A percentile compares a stretch with the other conserved stretches of the same genome.
Conservation (phyloP, 1,139 yeast genomes). For the Debaryomyces nepalensis region DNA sequence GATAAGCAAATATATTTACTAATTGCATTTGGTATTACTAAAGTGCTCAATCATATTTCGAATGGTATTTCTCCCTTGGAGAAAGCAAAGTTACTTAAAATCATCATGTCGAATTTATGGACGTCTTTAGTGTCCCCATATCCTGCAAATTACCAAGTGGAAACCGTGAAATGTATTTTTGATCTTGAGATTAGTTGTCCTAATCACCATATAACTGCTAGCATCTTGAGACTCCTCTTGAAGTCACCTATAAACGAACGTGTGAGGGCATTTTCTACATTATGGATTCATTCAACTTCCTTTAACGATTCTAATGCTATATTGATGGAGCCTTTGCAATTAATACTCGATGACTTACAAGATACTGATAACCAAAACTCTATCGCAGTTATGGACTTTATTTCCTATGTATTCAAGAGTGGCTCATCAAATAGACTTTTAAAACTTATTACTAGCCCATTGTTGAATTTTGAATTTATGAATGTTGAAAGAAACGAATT, state of each 20-base stretch:
- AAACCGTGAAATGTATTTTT: constrained; percentile 58
- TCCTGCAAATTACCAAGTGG: constrained; percentile 61
- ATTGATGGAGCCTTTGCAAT: constrained; percentile 66
- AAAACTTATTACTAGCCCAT: constrained; percentile 56
- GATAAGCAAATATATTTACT: constrained; percentile 27
- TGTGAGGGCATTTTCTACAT: constrained; percentile 52
- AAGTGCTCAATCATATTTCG: constrained; percentile 45
- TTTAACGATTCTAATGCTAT: constrained; percentile 50
- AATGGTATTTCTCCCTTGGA: constrained; percentile 29
- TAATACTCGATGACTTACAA: constrained; percentile 66
- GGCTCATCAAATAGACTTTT: constrained; percentile 66
- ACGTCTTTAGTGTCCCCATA: constrained; percentile 45
- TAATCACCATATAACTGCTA: constrained; percentile 60
- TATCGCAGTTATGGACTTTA: constrained; percentile 60
- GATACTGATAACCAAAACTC: constrained; percentile 45
- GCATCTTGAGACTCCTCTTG: constrained; percentile 53
- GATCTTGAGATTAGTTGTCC: constrained; percentile 44
- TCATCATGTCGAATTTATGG: constrained; percentile 51
- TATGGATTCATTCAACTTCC: constrained; percentile 63
- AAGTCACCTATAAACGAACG: constrained; percentile 40
- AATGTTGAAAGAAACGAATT: constrained; percentile 21
- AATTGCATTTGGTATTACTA: constrained; percentile 51
- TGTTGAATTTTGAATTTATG: constrained; percentile 47
- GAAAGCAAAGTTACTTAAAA: constrained; percentile 37
- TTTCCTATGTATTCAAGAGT: constrained; percentile 51